phyloP scores from a whole-genome alignment of 208 protist species.

The Eutreptiella sp. region DNA sequence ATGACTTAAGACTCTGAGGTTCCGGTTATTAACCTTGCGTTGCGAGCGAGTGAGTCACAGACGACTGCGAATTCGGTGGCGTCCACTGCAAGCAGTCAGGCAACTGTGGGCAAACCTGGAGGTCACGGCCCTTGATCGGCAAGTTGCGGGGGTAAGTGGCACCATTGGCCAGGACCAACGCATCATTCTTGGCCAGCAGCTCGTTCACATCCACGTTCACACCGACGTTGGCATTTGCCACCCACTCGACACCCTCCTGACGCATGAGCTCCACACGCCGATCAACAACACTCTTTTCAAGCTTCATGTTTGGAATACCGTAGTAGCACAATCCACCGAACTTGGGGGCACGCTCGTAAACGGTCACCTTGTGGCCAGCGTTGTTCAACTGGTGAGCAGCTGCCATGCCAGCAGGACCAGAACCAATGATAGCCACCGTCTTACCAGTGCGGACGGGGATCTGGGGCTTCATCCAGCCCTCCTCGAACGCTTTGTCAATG shows the following conservation, averaged over 20 bases:
- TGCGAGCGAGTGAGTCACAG: too few relatives aligned
- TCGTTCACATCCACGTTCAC: conserved; percentile 5
- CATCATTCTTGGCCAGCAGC: conserved; percentile 40
- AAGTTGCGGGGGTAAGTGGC: conserved; percentile 55
- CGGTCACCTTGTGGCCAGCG: conserved; percentile 53
- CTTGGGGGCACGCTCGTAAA: conserved; percentile 60
- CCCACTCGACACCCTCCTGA: conserved; percentile 48
- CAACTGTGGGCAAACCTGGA: too few relatives aligned
- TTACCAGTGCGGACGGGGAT: conserved; percentile 47
- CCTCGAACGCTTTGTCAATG: conserved; percentile 57
- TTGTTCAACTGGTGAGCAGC: conserved; percentile 65
- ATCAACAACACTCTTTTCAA: conserved; percentile 55
- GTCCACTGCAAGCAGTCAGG: too few relatives aligned
- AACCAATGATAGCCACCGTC: conserved; percentile 58
- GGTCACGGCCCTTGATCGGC: conserved; percentile 48
- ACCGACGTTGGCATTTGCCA: conserved; percentile 31
- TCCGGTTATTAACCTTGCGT: too few relatives aligned
- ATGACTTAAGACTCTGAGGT: too few relatives aligned
- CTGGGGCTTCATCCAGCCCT: conserved; percentile 53
- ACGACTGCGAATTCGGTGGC: too few relatives aligned
- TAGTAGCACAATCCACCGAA: conserved; percentile 66
- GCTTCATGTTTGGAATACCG: conserved; percentile 66
- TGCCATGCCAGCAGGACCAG: conserved; percentile 62
- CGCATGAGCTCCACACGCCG: conserved; percentile 49
- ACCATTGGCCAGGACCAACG: conserved; percentile 51